Evolutionary conservation across 257 asterid species (phyloP), one percentile per base, ranked within the genome.

Genomic region (Ehretia macrophylla): DNA sequence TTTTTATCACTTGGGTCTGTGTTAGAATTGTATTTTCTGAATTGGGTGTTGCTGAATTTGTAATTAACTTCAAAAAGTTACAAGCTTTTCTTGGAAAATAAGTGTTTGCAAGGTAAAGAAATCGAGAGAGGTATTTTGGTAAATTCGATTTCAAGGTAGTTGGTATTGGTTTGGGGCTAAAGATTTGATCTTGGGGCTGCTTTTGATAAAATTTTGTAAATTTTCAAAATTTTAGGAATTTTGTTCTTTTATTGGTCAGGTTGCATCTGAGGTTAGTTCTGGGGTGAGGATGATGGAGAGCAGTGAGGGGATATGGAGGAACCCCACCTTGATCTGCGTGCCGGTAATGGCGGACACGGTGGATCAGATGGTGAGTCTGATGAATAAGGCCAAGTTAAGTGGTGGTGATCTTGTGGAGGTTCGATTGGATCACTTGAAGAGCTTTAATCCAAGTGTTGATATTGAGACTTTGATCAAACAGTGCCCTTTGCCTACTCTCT

Each of bases 331-430:
- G 80, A 89, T 93, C 60, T 93, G 99, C 68, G 97, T 95, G 11
- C 97, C 99, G 20, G 55, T 93, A 62, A 93, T 93, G 97, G 95
- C 82, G 17, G 95, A 86, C 57, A 72, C 97, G 10, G 94, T 83
- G 71, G 92, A 80, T 74, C 81, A 75, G 68, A 66, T 86, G 80
- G 64, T 89, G 72, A 80, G 67, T 74, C 64, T 83, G 79, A 84
- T 79, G 91, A 82, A 76, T 68, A 77, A 51, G 76, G 87, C 97
- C 14, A 86, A 93, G 83, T 47, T 22, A 0, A 85, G 84, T 68
- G 95, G 85, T 53, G 99, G 96, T 68, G 99, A 93, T 77, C 81
- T 93, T 50, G 97, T 93, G 51, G 99, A 93, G 55, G 56, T 93
- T 63, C 79, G 97, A 74, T 67, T 93, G 84, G 99, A 93, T 76